Evolutionary conservation across 2,329 filamentous ascomycete species (phyloP), one percentile per base, ranked within the genome.

Genomic region (Alternaria arborescens): DNA sequence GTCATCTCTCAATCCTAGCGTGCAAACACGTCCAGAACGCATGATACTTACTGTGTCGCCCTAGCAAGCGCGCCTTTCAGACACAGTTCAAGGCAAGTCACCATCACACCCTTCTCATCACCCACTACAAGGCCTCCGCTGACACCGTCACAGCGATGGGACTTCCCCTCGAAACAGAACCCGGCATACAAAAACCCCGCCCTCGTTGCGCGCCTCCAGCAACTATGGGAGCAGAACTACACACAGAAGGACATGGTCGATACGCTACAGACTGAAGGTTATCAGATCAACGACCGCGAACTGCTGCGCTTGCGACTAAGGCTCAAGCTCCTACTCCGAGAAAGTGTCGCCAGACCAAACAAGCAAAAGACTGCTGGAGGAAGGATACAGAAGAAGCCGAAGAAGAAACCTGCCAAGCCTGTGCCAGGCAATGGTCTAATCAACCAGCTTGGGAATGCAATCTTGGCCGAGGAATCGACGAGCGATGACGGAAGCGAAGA

Each of bases 171-270:
- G 59, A 92, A 92, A 75, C 88, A 91, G 68, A 88, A 89, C 61
- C 88, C 88, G 0, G 88, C 89, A 1, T 87, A 93, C 73, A 91
- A 90, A 71, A 90, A 93, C 73, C 82, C 84, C 14, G 82, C 82
- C 24, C 85, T 94, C 8, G 87, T 91, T 41, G 85, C 84, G 18
- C 87, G 92, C 30, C 85, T 94, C 62, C 89, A 88, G 72, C 86
- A 94, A 78, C 83, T 95, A 70, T 95, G 92, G 92, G 89, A 92
- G 75, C 83, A 82, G 68, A 95, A 94, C 72, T 83, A 87, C 14
- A 84, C 82, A 18, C 91, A 93, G 76, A 85, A 86, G 61, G 89
- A 93, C 66, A 95, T 95, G 87, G 82, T 93, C 57, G 82, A 84
- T 26, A 86, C 87, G 28, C 82, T 95, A 59, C 88, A 87, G 66